Base-by-base conservation (phyloP, 768 basidiomycete genomes). In the Hygrophoropsis aurantiaca region DNA sequence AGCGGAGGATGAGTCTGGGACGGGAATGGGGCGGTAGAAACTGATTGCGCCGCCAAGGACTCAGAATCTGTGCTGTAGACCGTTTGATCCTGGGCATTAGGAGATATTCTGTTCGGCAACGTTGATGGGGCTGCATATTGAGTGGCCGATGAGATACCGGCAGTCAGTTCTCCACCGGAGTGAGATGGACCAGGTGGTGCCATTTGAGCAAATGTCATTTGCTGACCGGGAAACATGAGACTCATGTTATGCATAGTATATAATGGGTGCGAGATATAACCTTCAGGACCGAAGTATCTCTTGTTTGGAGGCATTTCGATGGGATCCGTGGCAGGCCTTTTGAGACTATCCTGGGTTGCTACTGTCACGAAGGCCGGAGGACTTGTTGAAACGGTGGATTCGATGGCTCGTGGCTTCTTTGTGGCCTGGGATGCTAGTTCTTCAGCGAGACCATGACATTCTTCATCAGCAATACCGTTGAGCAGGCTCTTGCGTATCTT, bases 1-100 rank as follows among this genome's bases (percentile, higher is more conserved):
- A 84, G 68, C 2, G 82, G 81, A 2, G 82, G 80, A 53, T 82
- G 81, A 0, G 81, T 74, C 53, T 79, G 79, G 44, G 78, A 76
- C 2, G 81, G 72, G 38, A 75, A 72, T 20, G 70, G 54, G 1
- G 64, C 45, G 5, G 48, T 30, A 11, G 46, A 2, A 42, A 52
- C 44, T 11, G 56, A 44, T 3, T 59, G 54, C 40, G 52, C 40
- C 55, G 61, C 49, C 43, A 52, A 39, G n/a, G 43, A 44, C 44
- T 47, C 23, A 19, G 49, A 39, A 39, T 11, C 54, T 51, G 35
- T 52, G 49, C 20, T 44, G 49, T n/a, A 38, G 2, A 55, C 35
- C 7, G 43, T 42, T 4, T 59, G 57, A 2, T 57, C 61, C 42
- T 59, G 61, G 11, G 58, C 19, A 27, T 21, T 49, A 38, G 7